Percentiles rank a stretch among this genome's conserved stretches.
Conservation (phyloP, 768 basidiomycete genomes). For the Hortiboletus campestris region DNA sequence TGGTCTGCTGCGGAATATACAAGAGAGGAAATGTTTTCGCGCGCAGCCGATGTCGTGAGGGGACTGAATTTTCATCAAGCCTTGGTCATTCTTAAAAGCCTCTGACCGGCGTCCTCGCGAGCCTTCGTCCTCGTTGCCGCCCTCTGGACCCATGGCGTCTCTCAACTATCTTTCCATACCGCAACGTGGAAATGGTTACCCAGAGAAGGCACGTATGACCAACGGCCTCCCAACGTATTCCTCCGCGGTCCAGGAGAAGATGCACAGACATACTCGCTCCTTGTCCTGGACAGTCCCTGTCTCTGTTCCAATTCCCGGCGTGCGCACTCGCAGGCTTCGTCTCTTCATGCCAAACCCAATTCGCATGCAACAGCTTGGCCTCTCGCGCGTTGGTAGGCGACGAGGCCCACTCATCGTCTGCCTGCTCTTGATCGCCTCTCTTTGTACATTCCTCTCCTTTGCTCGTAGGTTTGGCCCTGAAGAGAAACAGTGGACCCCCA, state of each 20-base stretch:
- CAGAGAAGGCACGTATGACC: conserved; percentile 41
- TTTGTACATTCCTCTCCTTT: conserved; percentile 60
- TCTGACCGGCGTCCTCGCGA: conserved; percentile 1
- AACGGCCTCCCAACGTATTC: conserved; percentile 49
- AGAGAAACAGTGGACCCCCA: conserved; percentile 61
- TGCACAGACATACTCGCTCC: conserved; percentile 43
- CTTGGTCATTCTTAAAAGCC: conserved; percentile 13
- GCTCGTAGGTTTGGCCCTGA: conserved; percentile 59
- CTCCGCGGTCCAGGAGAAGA: conserved; percentile 66
- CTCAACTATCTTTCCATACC: conserved; percentile 46
- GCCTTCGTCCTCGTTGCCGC: conserved; percentile 15
- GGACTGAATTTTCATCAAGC: conserved; percentile 18
- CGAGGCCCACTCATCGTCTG: conserved; percentile 54
- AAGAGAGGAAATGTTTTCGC: conserved; percentile 28
- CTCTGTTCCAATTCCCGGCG: conserved; percentile 58
- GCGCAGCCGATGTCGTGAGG: conserved; percentile 2
- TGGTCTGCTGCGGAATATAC: conserved; percentile 26
- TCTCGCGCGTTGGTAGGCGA: conserved; percentile 57
- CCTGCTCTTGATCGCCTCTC: conserved; percentile 42
- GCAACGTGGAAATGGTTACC: conserved; percentile 46
- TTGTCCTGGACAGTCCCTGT: conserved; percentile 60
- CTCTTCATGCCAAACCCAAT: conserved; percentile 60
- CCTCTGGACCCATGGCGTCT: conserved; percentile 39
- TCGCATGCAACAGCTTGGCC: conserved; percentile 55
- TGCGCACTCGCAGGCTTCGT: conserved; percentile 53